A percentile compares a stretch with the other conserved stretches of the same genome.
These are phyloP conservation scores for Tetrahymena borealis DNA, from an alignment of 73 alveolate species.

Conservation along the genomic window DNA sequence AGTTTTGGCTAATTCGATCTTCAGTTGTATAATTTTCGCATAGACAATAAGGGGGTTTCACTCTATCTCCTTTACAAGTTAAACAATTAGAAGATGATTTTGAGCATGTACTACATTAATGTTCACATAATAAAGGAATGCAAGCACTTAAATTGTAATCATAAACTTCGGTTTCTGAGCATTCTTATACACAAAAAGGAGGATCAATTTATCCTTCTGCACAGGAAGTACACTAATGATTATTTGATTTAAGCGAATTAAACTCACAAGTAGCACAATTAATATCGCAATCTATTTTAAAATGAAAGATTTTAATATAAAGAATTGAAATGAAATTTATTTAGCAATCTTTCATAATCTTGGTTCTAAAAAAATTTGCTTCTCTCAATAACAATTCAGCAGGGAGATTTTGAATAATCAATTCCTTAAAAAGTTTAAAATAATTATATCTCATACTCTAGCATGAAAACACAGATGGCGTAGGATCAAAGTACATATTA, in stretches of 20 bases:
- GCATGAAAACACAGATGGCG: background rate
- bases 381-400: too few relatives aligned
- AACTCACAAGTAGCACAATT: background rate
- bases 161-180: background rate
- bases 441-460: background rate
- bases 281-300: background rate
- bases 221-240: background rate
- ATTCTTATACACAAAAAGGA: background rate
- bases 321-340: too few relatives aligned
- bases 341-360: too few relatives aligned
- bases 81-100: background rate
- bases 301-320: too few relatives aligned
- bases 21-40: background rate
- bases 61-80: background rate
- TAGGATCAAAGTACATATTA: background rate
- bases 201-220: background rate
- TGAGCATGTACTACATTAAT: background rate
- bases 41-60: background rate
- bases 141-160: background rate
- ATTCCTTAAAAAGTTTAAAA: background rate
- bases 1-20: background rate
- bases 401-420: too few relatives aligned
- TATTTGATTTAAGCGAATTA: background rate
- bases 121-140: background rate
- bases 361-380: too few relatives aligned